Evolutionary conservation across 169 alveolate genomes (phyloP).

Genomic region (Plasmodium berghei): DNA sequence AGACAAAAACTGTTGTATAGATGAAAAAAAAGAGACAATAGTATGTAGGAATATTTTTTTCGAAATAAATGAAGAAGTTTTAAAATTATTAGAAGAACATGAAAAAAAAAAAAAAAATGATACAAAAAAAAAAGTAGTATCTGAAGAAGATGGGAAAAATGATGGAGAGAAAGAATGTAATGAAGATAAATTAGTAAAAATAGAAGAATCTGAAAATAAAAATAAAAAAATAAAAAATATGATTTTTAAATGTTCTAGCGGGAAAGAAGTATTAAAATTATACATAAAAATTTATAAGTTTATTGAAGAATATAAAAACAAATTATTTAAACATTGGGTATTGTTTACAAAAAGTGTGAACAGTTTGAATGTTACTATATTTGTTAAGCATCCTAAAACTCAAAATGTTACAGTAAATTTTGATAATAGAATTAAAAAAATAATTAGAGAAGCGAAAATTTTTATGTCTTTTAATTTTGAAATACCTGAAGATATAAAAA

Average conservation of each 20-base stretch:
- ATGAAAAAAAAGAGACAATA: too few relatives aligned
- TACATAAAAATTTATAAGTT: conserved; percentile 61
- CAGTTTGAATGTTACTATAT: conserved; percentile 70
- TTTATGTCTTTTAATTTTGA: conserved; percentile 73
- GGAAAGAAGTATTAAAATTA: conserved; percentile 73
- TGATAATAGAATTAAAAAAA: conserved; percentile 62
- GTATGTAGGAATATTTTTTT: neutral
- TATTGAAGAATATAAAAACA: conserved; percentile 68
- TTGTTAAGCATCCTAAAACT: conserved; percentile 76
- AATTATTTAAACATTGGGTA: conserved; percentile 74
- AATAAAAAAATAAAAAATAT: conserved; percentile 47
- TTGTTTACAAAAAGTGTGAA: conserved; percentile 41
- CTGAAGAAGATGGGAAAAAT: neutral
- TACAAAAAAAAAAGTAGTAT: neutral
- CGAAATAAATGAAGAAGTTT: conserved; percentile 31
- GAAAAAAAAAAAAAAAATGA: conserved; percentile 5
- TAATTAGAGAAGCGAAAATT: conserved; percentile 76
- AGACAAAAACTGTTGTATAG: too few relatives aligned
- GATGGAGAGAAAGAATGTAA: neutral
- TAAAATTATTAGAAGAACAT: conserved; percentile 53
- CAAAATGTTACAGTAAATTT: conserved; percentile 64
- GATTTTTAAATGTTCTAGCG: conserved; percentile 33
- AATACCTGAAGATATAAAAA: conserved; percentile 71
- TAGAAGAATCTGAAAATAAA: neutral
- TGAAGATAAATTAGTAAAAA: neutral